A percentile compares a stretch with the other conserved stretches of the same genome.
Evolutionary conservation across 2,329 filamentous ascomycete genomes (phyloP).

Genomic region (Passalora sequoiae): DNA sequence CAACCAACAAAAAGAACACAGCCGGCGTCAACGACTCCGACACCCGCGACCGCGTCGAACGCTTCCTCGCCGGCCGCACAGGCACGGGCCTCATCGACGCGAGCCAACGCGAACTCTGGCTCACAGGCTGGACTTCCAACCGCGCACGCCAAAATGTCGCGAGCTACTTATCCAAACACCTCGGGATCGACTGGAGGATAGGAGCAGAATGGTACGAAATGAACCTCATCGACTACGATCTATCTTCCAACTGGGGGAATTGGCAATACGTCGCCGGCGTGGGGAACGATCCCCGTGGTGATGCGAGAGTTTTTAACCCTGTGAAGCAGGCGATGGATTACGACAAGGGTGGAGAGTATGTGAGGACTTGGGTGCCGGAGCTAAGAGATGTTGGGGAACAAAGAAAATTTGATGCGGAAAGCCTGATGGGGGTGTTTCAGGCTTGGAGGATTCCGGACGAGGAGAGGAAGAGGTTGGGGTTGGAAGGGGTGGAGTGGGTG

Average conservation of each 20-base stretch:
- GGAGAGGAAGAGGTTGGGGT: slow-evolving; percentile 52
- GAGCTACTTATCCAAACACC: slow-evolving; percentile 66
- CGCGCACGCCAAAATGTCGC: slow-evolving; percentile 72
- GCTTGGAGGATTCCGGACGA: slow-evolving; percentile 59
- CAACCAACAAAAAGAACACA: slow-evolving; percentile 37
- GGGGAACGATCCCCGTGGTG: slow-evolving; percentile 69
- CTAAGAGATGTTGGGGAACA: slow-evolving; percentile 46
- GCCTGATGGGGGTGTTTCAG: slow-evolving; percentile 61
- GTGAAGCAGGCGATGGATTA: slow-evolving; percentile 78
- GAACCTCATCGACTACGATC: slow-evolving; percentile 69
- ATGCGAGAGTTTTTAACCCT: slow-evolving; percentile 72
- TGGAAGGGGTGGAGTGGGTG: slow-evolving; percentile 59
- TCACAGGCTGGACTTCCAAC: slow-evolving; percentile 75
- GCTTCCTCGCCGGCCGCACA: slow-evolving; percentile 63
- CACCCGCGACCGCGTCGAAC: slow-evolving; percentile 40
- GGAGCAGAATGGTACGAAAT: slow-evolving; percentile 81
- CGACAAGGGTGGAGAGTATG: slow-evolving; percentile 63
- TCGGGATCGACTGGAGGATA: slow-evolving; percentile 72
- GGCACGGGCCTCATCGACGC: slow-evolving; percentile 75
- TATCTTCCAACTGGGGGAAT: slow-evolving; percentile 62
- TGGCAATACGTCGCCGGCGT: slow-evolving; percentile 80
- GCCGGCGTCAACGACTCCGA: slow-evolving; percentile 42
- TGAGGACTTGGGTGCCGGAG: slow-evolving; percentile 69
- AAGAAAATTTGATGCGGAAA: slow-evolving; percentile 25
- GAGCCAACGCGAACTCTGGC: slow-evolving; percentile 65